Evolutionary conservation across 1,139 yeast genomes (phyloP), one percentile per base, ranked within the genome.

Genomic region (Taiozyma sp.): DNA sequence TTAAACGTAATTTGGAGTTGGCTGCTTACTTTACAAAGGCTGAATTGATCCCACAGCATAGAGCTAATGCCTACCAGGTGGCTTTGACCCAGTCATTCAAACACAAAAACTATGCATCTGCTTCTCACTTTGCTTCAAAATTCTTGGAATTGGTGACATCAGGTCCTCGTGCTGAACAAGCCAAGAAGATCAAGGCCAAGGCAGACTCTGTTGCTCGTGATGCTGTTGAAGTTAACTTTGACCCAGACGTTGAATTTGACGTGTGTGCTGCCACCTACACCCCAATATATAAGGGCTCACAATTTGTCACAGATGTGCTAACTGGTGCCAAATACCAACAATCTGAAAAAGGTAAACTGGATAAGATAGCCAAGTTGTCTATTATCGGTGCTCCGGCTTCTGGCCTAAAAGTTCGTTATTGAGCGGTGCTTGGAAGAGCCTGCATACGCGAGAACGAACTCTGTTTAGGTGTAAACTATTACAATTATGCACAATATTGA

Each of bases 21-120:
- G 98, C 98, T 7, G 96, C 98, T 0, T 93, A 92, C 71, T 95
- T 95, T 74, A 90, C 99, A 19, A 83, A 83, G 66, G 85, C 92
- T 42, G 81, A 85, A 60, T 79, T 95, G 61, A 91, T 88, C 60
- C 84, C 88, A 45, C 84, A 86, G 8, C 99, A 95, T 69, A 82
- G 84, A 56, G 80, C 87, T 50, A 86, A 91, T 65, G 97, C 99
- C 12, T 77, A 91, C 62, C 95, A 90, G 68, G 96, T 91, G 54
- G 99, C 99, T 42, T 88, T 93, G 96, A 83, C 88, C 48, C 96
- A 89, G 72, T 83, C 95, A 39, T 90, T 88, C 77, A 88, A 87
- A 65, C 78, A 86, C 67, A 91, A 91, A 70, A 93, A 95, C 71
- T 92, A 72, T 71, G 87, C 92, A 9, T 81, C 89, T 59, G 97